Evolutionary conservation across 139 green algal species (phyloP).

Genomic region (Zygnema cylindricum): DNA sequence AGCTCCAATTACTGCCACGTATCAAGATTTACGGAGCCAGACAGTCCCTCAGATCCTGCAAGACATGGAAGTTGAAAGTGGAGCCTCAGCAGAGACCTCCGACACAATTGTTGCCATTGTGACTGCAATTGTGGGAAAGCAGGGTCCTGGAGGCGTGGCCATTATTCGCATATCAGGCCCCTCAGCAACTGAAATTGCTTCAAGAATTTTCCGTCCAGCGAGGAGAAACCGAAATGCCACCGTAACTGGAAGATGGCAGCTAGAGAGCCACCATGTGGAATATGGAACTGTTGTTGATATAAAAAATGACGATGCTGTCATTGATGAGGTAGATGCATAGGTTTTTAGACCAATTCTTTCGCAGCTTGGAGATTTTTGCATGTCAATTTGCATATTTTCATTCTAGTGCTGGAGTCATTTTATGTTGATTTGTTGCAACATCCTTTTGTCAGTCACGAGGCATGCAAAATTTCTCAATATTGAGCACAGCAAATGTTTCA

Average conservation of each 20-base stretch:
- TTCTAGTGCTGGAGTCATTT: background rate
- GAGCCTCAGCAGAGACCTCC: background rate
- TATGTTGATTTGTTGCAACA: background rate
- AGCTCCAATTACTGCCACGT: background rate
- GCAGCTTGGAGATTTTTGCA: no score
- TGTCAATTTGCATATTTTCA: background rate
- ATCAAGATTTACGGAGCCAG: background rate
- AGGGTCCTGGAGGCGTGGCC: conserved; percentile 75
- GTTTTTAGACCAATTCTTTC: no score
- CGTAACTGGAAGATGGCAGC: conserved; percentile 56
- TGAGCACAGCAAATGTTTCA: conserved; percentile 4
- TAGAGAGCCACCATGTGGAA: conserved; percentile 80
- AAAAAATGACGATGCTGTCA: background rate
- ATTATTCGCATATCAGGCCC: conserved; percentile 86
- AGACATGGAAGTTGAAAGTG: background rate
- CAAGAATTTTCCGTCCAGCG: conserved; percentile 70
- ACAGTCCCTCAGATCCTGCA: background rate
- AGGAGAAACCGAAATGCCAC: conserved; percentile 15
- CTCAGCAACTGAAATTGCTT: conserved; percentile 70
- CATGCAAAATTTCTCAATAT: background rate
- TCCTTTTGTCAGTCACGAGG: background rate
- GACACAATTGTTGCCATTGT: conserved; percentile 67
- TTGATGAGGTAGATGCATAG: conserved; percentile 35
- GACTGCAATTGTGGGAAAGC: conserved; percentile 54
- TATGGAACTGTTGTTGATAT: conserved; percentile 79